A percentile compares a stretch with the other conserved stretches of the same genome.
Evolutionary conservation across 345 rosid genomes (phyloP).

Genomic region (Citrus hindsii): DNA sequence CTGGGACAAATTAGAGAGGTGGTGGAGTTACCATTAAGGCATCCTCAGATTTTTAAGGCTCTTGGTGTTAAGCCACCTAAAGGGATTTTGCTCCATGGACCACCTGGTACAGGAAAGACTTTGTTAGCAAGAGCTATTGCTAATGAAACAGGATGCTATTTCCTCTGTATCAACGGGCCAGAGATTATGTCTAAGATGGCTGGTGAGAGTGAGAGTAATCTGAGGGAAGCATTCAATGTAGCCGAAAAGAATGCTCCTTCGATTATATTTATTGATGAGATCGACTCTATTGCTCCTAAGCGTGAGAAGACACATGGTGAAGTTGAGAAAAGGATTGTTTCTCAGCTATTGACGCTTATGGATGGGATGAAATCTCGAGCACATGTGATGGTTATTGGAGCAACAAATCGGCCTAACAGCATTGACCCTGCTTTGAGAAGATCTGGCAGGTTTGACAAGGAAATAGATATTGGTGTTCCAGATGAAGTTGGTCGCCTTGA

Average conservation of each 20-base stretch:
- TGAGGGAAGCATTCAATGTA: constrained; percentile 33
- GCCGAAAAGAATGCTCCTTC: constrained; percentile 26
- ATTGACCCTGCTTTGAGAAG: constrained; percentile 39
- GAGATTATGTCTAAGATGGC: constrained; percentile 42
- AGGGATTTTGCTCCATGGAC: constrained; percentile 34
- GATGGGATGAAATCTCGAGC: constrained; percentile 29
- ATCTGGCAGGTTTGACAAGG: constrained; percentile 36
- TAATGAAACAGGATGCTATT: constrained; percentile 41
- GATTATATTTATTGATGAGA: too few relatives aligned
- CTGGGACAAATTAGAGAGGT: constrained; percentile 6
- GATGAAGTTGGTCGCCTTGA: constrained; percentile 41
- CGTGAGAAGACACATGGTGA: constrained; percentile 40
- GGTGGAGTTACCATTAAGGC: constrained; percentile 7
- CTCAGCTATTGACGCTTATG: constrained; percentile 16
- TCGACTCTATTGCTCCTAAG: too few relatives aligned
- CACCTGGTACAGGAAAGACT: constrained; percentile 24
- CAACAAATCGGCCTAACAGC: constrained; percentile 41
- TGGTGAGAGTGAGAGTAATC: constrained; percentile 41
- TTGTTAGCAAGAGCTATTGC: constrained; percentile 37
- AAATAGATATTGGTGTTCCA: constrained; percentile 35
- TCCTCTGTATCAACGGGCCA: constrained; percentile 36
- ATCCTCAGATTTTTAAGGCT: constrained; percentile 7
- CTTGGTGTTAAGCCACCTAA: constrained; percentile 21
- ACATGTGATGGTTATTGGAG: constrained; percentile 38
- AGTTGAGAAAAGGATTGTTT: constrained; percentile 42